Evolutionary conservation across 441 rosid species (phyloP).

Genomic region (Pelargonium myrrhifolium): DNA sequence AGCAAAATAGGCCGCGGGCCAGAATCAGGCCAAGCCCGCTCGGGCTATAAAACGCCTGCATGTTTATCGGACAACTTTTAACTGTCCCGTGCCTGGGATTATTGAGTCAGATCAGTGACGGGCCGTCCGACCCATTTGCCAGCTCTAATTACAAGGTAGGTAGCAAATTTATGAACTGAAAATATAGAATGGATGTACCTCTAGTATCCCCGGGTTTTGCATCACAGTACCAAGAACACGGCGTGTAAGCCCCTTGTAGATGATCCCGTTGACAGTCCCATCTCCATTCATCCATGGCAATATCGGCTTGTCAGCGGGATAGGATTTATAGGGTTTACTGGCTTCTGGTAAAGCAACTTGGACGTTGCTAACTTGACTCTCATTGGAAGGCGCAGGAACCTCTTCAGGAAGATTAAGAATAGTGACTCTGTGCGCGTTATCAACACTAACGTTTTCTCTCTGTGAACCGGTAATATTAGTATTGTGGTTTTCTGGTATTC

Average conservation of each 20-base stretch:
- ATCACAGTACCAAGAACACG: constrained; percentile 74
- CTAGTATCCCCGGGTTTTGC: constrained; percentile 84
- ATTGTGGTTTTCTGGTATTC: constrained; percentile 25
- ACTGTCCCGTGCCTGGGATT: too few relatives aligned
- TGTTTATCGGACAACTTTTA: too few relatives aligned
- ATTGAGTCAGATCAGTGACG: too few relatives aligned
- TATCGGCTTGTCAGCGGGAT: constrained; percentile 49
- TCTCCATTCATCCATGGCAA: constrained; percentile 92
- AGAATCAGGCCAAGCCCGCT: too few relatives aligned
- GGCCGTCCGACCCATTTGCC: too few relatives aligned
- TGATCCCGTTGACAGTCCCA: constrained; percentile 57
- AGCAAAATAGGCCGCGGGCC: too few relatives aligned
- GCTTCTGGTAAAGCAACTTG: constrained; percentile 22
- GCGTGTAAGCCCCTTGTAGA: constrained; percentile 69
- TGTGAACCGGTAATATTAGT: constrained; percentile 25
- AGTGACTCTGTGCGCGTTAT: constrained; percentile 67
- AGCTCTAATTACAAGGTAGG: not conserved
- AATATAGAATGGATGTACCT: constrained; percentile 42
- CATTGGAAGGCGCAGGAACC: constrained; percentile 23
- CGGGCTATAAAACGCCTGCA: too few relatives aligned
- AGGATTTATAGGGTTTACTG: constrained; percentile 25
- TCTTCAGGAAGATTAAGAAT: constrained; percentile 83
- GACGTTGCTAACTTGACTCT: constrained; percentile 25
- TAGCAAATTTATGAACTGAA: not conserved
- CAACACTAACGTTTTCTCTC: constrained; percentile 21